These are phyloP conservation scores for Phialophora chinensis DNA, from an alignment of 2,329 filamentous ascomycete genomes.

Conservation along the genomic window DNA sequence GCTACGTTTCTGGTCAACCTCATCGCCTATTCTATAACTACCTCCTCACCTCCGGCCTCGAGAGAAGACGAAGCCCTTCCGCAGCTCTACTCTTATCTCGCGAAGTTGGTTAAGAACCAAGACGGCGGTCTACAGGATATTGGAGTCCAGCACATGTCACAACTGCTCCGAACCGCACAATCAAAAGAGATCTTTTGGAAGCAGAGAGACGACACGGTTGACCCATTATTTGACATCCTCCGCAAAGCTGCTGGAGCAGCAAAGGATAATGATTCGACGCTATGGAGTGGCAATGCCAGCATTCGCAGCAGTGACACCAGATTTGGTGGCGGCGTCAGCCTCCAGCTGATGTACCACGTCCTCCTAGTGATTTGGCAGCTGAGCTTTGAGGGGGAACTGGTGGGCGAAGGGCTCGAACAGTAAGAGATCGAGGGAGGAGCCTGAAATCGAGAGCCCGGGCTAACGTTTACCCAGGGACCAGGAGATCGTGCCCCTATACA, in stretches of 20 bases:
- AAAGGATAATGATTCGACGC: slow-evolving; percentile 69
- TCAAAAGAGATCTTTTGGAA: slow-evolving; percentile 88
- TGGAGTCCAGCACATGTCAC: slow-evolving; percentile 88
- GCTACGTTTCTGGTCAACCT: slow-evolving; percentile 84
- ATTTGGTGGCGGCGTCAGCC: slow-evolving; percentile 76
- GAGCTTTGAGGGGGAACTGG: slow-evolving; percentile 77
- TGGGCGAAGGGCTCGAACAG: slow-evolving; percentile 85
- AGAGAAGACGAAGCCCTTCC: slow-evolving; percentile 79
- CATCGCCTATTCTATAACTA: slow-evolving; percentile 67
- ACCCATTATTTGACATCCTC: slow-evolving; percentile 81
- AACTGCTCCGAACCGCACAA: slow-evolving; percentile 75
- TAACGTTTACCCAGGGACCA: slow-evolving; percentile 70
- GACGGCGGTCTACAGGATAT: slow-evolving; percentile 95
- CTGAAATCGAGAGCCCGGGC: slow-evolving; percentile 25
- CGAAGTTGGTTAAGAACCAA: slow-evolving; percentile 78
- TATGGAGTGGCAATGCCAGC: slow-evolving; percentile 58
- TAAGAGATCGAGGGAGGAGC: slow-evolving; percentile 47
- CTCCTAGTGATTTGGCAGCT: slow-evolving; percentile 95
- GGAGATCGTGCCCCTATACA: slow-evolving; percentile 88
- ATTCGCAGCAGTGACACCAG: slow-evolving; percentile 69
- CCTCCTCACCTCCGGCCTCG: slow-evolving; percentile 63
- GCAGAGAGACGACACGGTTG: slow-evolving; percentile 81
- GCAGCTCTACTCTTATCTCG: slow-evolving; percentile 83
- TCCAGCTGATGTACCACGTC: slow-evolving; percentile 93
- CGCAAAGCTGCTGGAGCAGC: slow-evolving; percentile 73